Conservation (phyloP, 805 yeast species). For the Diddensiella santjacobensis region DNA sequence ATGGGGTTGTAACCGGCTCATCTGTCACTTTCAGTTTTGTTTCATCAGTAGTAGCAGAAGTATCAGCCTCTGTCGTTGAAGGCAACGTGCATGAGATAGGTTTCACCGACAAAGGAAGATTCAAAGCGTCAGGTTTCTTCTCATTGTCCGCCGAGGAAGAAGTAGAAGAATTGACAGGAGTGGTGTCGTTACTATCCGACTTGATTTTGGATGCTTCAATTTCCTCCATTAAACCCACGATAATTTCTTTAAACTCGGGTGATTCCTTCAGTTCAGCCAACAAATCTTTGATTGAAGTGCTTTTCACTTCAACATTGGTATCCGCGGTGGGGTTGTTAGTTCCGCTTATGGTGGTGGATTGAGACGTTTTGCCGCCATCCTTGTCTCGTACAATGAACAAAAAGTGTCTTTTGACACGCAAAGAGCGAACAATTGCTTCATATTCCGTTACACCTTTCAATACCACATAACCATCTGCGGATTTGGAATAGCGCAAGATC, state of each 20-base stretch:
- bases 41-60: neutral
- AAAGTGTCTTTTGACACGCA: constrained; percentile 17
- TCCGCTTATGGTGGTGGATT: constrained; percentile 17
- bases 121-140: neutral
- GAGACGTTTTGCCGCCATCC: constrained; percentile 44
- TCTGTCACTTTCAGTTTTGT: neutral
- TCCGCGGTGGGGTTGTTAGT: constrained; percentile 31
- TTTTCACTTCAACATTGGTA: neutral
- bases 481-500: constrained; percentile 20
- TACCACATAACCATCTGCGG: constrained; percentile 13
- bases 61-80: neutral
- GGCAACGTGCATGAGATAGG: neutral
- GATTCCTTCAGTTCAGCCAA: neutral
- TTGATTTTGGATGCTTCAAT: neutral
- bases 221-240: neutral
- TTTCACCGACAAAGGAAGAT: neutral
- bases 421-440: constrained; percentile 15
- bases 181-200: neutral
- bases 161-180: neutral
- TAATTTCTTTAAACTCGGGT: neutral
- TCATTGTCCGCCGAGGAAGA: neutral
- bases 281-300: neutral
- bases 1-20: neutral
- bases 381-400: constrained; percentile 22
- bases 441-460: constrained; percentile 11